Evolutionary conservation across 192 early-diverging fungal species (phyloP), one percentile per base, ranked within the genome.

Genomic region (Ambispora gerdemannii): DNA sequence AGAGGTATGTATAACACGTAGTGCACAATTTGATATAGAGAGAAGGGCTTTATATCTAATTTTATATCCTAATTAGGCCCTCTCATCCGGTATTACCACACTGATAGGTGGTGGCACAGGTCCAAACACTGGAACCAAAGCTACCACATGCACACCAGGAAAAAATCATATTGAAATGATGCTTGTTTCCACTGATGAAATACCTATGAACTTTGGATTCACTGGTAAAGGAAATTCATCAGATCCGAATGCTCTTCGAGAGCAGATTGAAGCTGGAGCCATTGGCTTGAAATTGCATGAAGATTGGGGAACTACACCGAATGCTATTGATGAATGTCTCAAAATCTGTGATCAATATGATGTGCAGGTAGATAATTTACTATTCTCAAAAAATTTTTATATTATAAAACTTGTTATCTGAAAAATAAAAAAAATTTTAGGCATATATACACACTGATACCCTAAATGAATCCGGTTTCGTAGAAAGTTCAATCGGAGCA

Each of bases 391-490:
- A 38, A 43, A 24, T 32, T 3, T 70, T n/a, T 36, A 22, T 64
- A 38, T 24, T 31, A 4, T 32, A 28, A n/a, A 13, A 15, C 24
- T 81, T 43, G 6, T 43, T 15, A 15, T 15, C 38, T 43, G n/a
- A n/a, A n/a, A n/a, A n/a, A n/a, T n/a, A n/a, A n/a, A n/a, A n/a
- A n/a, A n/a, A n/a, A n/a, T n/a, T n/a, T 0, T 80, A 93, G 79
- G 86, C 89, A 3, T 96, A 88, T 10, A 95, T 98, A 67, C 96
- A 98, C 71, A 95, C 96, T 0, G 96, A 98, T 75, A 98, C 96
- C 4, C 80, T 98, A 62, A 98, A 98, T 75, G 96, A 98, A 68
- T 88, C 94, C 19, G 96, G 96, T 58, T 98, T 97, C 79, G 95
- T 98, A 33, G 93, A 97, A 74, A 78, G 88, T 60, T 89, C 96